A percentile compares a stretch with the other conserved stretches of the same genome.
Evolutionary conservation across 2,329 filamentous ascomycete genomes (phyloP).

Genomic region (Epichloe hybrida): DNA sequence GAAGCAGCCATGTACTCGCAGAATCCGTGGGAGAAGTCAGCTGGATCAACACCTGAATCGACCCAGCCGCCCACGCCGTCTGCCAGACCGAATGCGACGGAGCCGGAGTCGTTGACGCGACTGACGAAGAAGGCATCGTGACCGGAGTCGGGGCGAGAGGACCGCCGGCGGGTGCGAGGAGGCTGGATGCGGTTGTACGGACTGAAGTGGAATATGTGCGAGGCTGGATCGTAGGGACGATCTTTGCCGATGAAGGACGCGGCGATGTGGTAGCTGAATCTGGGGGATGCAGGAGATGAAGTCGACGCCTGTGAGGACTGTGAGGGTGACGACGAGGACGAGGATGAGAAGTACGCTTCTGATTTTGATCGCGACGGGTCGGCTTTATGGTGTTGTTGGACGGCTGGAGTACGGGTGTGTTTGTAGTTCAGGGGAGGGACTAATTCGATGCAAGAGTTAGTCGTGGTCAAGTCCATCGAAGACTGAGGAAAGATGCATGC

Average conservation of each 20-base stretch:
- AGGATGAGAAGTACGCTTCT: conserved; percentile 3
- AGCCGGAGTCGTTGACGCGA: conserved; percentile 55
- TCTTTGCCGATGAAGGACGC: conserved; percentile 66
- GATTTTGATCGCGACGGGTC: neutral
- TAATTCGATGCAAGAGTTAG: neutral
- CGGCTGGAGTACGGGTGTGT: neutral
- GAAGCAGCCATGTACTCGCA: conserved; percentile 84
- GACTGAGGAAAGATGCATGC: conserved; percentile 1
- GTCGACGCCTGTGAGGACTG: conserved; percentile 7
- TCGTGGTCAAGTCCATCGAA: neutral
- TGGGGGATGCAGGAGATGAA: conserved; percentile 15
- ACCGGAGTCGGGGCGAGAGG: conserved; percentile 57
- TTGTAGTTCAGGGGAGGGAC: neutral
- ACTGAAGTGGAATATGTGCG: conserved; percentile 61
- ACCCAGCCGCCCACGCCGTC: conserved; percentile 95
- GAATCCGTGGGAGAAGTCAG: conserved; percentile 86
- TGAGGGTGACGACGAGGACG: conserved; percentile 5
- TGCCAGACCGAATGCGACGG: conserved; percentile 75
- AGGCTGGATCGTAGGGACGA: conserved; percentile 50
- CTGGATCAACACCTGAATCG: conserved; percentile 83
- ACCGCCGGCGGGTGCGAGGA: conserved; percentile 22
- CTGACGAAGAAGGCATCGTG: conserved; percentile 95
- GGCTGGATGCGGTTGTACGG: conserved; percentile 46
- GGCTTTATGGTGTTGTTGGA: neutral
- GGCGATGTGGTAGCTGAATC: conserved; percentile 55